Percentiles rank a stretch among this genome's conserved stretches.
These are phyloP conservation scores for Isoetes taiwanensis DNA, from an alignment of 75 land plant genomes.

Conservation along the genomic window DNA sequence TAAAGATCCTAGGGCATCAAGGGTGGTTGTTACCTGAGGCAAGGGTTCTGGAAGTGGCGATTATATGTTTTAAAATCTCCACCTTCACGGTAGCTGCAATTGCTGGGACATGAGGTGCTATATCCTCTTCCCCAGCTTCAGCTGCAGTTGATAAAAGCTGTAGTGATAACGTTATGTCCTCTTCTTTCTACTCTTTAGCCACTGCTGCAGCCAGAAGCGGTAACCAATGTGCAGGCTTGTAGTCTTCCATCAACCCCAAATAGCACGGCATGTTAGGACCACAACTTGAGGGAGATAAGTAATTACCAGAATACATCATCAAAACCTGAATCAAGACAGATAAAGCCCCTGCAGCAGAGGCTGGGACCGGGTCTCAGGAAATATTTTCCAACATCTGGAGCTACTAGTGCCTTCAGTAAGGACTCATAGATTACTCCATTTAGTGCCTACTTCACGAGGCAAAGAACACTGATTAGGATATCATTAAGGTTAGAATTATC, in stretches of 20 bases:
- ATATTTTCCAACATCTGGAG: slow-evolving; percentile 37
- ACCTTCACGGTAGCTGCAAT: slow-evolving; percentile 34
- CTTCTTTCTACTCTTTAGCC: slow-evolving; percentile 33
- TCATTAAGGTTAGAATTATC: background rate
- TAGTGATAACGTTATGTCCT: slow-evolving; percentile 34
- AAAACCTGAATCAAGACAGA: slow-evolving; percentile 48
- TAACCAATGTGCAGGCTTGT: slow-evolving; percentile 56
- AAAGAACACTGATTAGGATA: too few relatives aligned
- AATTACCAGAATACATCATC: background rate
- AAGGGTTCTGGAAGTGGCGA: slow-evolving; percentile 60
- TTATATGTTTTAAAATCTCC: slow-evolving; percentile 36
- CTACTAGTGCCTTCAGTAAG: slow-evolving; percentile 48
- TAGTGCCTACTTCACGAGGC: slow-evolving; percentile 48
- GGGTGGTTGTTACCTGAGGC: slow-evolving; percentile 94
- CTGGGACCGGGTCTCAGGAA: slow-evolving; percentile 60
- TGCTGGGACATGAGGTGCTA: slow-evolving; percentile 47
- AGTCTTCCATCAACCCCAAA: slow-evolving; percentile 60
- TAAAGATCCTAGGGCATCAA: too few relatives aligned
- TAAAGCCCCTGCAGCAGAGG: slow-evolving; percentile 74
- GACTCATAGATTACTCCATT: slow-evolving; percentile 48
- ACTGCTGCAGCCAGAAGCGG: slow-evolving; percentile 46
- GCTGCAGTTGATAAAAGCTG: slow-evolving; percentile 53
- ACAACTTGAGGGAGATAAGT: too few relatives aligned
- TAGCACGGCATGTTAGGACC: too few relatives aligned
- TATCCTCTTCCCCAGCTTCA: slow-evolving; percentile 50